Base-by-base conservation (phyloP, 2,329 filamentous ascomycete genomes). In the Amauroascus niger region DNA sequence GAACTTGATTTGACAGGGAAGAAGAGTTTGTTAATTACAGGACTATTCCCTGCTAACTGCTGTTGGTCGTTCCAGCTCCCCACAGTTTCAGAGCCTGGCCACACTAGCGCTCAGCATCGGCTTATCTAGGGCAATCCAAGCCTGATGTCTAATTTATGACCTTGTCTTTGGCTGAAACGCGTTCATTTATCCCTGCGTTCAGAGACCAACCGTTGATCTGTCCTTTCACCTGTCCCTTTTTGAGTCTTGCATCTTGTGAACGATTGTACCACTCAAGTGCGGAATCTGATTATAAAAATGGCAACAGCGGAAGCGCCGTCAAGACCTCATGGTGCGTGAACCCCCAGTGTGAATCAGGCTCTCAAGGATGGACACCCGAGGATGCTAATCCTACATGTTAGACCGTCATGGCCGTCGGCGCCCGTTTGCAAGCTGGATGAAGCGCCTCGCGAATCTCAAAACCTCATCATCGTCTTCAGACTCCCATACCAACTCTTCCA, bases 371-470 rank as follows among this genome's bases (percentile, higher is more conserved):
- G 6, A 20, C 52, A 55, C 52, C 43, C 18, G 16, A 18, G 30
- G 32, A 48, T 40, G 11, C 46, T 56, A 55, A 61, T 54, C 2
- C 28, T 24, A 8, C 4, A 6, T 28, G 9, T 11, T 71, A 89
- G 86, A 89, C 69, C 80, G 82, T 61, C 77, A 83, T 65, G 80
- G 79, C 62, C 86, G 88, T 60, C 84, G 89, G 62, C 83, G 87
- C 59, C 91, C 90, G 22, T 97, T 97, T 67, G 81, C 90, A 45
- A 87, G 84, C 61, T 94, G 91, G 86, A 88, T 98, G 76, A 95
- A 90, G 77, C 90, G 90, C 65, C 80, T 97, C 54, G 84, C 89
- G 57, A 91, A 85, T 68, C 84, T 95, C 71, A 96, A 95, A 70
- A 77, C 74, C 53, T 83, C 83, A 3, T 86, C 83, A 30, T 81